Conservation (phyloP, 345 rosid genomes). For the Populus alba region DNA sequence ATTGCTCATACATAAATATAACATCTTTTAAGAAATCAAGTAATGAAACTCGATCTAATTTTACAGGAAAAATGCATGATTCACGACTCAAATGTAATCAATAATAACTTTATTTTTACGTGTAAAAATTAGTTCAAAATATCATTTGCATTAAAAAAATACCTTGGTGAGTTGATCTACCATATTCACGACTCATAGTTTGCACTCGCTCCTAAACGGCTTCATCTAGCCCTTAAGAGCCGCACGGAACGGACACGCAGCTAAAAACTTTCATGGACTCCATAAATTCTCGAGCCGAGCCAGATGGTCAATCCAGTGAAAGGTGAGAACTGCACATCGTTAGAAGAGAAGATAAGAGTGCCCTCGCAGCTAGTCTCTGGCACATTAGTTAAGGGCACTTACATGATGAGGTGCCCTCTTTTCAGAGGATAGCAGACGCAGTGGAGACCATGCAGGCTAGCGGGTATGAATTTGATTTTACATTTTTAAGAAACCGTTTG, state of each 20-base stretch:
- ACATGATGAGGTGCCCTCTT: not conserved
- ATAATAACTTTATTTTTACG: too few species aligned
- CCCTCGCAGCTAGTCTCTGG: not conserved
- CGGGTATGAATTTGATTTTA: not conserved
- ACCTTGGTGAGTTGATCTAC: not conserved
- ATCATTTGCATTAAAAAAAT: too few species aligned
- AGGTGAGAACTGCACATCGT: not conserved
- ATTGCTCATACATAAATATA: too few species aligned
- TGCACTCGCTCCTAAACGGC: too few species aligned
- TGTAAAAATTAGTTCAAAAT: too few species aligned
- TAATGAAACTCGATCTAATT: too few species aligned
- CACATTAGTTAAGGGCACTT: not conserved
- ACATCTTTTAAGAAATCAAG: too few species aligned
- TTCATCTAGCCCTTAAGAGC: not conserved
- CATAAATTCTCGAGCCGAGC: not conserved
- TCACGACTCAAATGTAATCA: too few species aligned
- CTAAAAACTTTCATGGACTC: not conserved
- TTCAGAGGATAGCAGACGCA: not conserved
- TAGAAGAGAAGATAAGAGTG: not conserved
- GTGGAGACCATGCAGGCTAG: not conserved
- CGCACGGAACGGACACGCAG: slow-evolving; percentile 25
- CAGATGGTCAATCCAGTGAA: not conserved
- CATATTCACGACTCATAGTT: too few species aligned
- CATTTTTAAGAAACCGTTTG: too few species aligned
- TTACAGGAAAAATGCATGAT: too few species aligned